These are phyloP conservation scores for Purpureocillium takamizusanense DNA, from an alignment of 2,329 filamentous ascomycete genomes.

Conservation along the genomic window DNA sequence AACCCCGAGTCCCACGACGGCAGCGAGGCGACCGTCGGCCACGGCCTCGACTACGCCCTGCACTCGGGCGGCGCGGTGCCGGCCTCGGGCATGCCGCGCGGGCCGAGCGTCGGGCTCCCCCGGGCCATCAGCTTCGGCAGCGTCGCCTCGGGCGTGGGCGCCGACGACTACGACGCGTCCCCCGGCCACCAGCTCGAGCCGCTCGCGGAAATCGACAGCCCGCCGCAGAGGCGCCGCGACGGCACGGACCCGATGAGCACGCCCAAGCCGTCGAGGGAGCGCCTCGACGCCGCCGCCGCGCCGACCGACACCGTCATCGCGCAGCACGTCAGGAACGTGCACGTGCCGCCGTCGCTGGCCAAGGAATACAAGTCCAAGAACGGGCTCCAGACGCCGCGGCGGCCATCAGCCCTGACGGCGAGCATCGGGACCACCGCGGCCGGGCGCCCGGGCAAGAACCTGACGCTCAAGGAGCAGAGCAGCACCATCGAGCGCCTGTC, in stretches of 20 bases:
- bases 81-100: conserved; percentile 38
- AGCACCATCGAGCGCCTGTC: conserved; percentile 92
- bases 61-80: conserved; percentile 73
- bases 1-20: conserved; percentile 46
- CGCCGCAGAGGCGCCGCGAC: conserved; percentile 26
- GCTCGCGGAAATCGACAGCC: conserved; percentile 38
- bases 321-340: conserved; percentile 80
- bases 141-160: conserved; percentile 61
- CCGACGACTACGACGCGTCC: conserved; percentile 45
- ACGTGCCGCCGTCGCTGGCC: conserved; percentile 81
- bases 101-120: conserved; percentile 49
- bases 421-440: conserved; percentile 38
- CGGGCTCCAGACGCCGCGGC: conserved; percentile 50
- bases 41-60: conserved; percentile 67
- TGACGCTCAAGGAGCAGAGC: conserved; percentile 95
- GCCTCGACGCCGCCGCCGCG: conserved; percentile 46
- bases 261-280: conserved; percentile 52
- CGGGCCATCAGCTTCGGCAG: conserved; percentile 82
- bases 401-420: conserved; percentile 33
- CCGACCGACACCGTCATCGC: conserved; percentile 85
- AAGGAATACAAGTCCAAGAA: conserved; percentile 76
- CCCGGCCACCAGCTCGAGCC: conserved; percentile 37
- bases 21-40: conserved; percentile 64
- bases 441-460: conserved; percentile 50
- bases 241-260: conserved; percentile 53